These are phyloP conservation scores for Naganishia vaughanmartiniae DNA, from an alignment of 768 basidiomycete genomes.

Conservation along the genomic window DNA sequence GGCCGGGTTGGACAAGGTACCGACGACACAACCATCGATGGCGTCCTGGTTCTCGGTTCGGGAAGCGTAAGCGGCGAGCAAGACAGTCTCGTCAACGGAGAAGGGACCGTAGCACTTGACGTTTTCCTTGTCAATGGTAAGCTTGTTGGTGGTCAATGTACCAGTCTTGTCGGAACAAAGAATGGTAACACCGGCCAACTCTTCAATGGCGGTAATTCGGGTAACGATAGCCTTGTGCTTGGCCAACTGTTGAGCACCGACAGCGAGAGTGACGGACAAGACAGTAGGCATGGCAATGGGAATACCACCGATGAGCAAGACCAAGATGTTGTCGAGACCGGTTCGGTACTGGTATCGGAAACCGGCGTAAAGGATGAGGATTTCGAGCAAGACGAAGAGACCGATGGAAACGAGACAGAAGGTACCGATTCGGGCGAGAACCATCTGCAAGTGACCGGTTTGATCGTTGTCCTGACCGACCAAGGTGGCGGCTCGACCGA, in stretches of 20 bases:
- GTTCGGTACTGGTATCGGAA: constrained; percentile 88
- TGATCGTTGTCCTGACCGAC: constrained; percentile 97
- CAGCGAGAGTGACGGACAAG: constrained; percentile 94
- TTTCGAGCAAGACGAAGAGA: constrained; percentile 90
- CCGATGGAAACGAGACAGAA: constrained; percentile 97
- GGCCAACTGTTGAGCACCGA: constrained; percentile 96
- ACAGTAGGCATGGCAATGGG: constrained; percentile 99
- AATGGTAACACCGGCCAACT: constrained; percentile 96
- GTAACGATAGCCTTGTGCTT: constrained; percentile 99
- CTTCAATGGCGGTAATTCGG: constrained; percentile 98
- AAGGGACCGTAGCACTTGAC: constrained; percentile 87
- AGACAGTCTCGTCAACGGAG: constrained; percentile 83
- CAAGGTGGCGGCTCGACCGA: constrained; percentile 95
- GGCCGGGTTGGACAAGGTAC: constrained; percentile 67
- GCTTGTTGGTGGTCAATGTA: constrained; percentile 98
- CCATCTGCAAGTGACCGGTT: constrained; percentile 97
- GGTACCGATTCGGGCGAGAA: constrained; percentile 93
- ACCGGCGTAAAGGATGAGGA: constrained; percentile 85
- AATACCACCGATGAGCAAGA: constrained; percentile 98
- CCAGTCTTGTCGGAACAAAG: constrained; percentile 99
- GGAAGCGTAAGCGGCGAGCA: constrained; percentile 90
- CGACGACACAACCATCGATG: constrained; percentile 83
- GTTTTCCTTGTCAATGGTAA: constrained; percentile 90
- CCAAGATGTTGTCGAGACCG: constrained; percentile 94
- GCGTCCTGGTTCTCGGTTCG: constrained; percentile 99